Conservation (phyloP, 164 flowering plant genomes). For the Taxillus chinensis region DNA sequence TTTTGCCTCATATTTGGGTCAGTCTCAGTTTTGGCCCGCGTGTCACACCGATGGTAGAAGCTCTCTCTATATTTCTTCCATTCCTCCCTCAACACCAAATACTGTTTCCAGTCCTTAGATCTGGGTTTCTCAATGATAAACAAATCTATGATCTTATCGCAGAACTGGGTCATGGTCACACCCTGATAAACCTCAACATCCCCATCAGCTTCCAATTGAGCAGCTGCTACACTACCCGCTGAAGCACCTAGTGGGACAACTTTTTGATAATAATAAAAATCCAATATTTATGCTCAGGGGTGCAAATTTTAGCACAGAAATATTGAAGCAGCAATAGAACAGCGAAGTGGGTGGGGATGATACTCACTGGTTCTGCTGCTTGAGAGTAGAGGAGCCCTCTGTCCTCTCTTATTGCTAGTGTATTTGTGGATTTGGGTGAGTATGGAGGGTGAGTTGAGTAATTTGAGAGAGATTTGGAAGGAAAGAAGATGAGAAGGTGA, state of each 20-base stretch:
- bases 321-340: background rate
- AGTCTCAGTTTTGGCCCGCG: constrained; percentile 46
- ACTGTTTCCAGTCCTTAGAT: constrained; percentile 75
- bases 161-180: constrained; percentile 67
- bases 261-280: constrained; percentile 3
- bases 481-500: constrained; percentile 11
- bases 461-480: constrained; percentile 5
- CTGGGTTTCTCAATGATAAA: constrained; percentile 74
- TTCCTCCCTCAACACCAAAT: constrained; percentile 74
- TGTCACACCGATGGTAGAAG: constrained; percentile 56
- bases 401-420: constrained; percentile 6
- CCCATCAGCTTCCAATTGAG: constrained; percentile 30
- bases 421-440: background rate
- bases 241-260: constrained; percentile 20
- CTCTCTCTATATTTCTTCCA: constrained; percentile 73
- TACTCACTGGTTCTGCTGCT: constrained; percentile 13
- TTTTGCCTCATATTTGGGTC: constrained; percentile 50
- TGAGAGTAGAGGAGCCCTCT: background rate
- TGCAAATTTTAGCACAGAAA: background rate
- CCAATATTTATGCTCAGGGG: background rate
- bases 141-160: constrained; percentile 78
- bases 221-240: constrained; percentile 25
- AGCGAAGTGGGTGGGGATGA: background rate
- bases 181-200: constrained; percentile 74
- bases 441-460: constrained; percentile 8